Evolutionary conservation across 352 stramenopile genomes (phyloP), one percentile per base, ranked within the genome.

Genomic region (Phytophthora hybrid): DNA sequence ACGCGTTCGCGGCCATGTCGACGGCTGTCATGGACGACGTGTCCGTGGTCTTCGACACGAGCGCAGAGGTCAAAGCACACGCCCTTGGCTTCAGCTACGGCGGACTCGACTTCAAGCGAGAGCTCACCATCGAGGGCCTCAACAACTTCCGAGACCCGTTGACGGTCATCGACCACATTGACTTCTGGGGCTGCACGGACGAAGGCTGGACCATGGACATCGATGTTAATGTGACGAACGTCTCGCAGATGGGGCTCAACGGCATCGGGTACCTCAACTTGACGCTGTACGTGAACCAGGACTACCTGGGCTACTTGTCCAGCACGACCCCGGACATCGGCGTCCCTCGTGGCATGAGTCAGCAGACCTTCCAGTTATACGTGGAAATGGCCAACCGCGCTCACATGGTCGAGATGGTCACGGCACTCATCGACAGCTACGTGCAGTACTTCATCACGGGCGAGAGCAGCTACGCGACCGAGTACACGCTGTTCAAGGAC

Each of bases 191-290:
- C 26, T 87, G 78, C 71, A 77, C 69, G 13, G 67, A 78, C 47
- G 66, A 39, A 4, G 76, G 72, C 23, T 74, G 71, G 67, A 75
- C 73, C 41, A 88, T 92, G 65, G 66, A 79, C 58, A 84, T 90
- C 65, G 85, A 93, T 59, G 82, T 85, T 41, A 90, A 84, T 26
- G 72, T 92, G 39, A 77, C 81, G 58, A 88, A 89, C 64, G 61
- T 83, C 61, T 80, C 79, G 41, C 66, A 85, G 56, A 77, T 91
- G 62, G 84, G 84, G 2, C 71, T 91, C 10, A 71, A 87, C 54
- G 80, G 85, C 57, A 80, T 93, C 37, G 86, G 83, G 10, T 77
- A 80, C 59, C 80, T 93, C 55, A 93, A 93, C 69, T 69, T 93
- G 70, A 91, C 74, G 39, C 67, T 93, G 26, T 91, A 90, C 78